phyloP scores from a whole-genome alignment of 192 early-diverging fungal species.

The Dispira parvispora region DNA sequence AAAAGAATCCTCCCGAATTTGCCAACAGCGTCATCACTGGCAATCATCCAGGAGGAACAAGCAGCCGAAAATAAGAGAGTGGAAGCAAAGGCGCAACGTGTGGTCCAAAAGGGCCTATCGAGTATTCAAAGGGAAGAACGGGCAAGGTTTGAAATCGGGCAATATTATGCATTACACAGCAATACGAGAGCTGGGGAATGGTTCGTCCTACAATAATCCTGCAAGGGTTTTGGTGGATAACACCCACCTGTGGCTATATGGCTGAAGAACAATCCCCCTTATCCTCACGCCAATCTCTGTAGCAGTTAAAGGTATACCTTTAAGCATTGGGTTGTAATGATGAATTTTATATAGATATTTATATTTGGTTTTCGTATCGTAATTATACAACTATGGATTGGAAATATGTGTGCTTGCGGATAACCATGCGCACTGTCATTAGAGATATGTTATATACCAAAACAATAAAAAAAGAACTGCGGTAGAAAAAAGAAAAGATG shows the following conservation, averaged over 20 bases:
- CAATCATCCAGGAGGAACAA: neutral
- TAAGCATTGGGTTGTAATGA: neutral
- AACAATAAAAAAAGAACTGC: too few species aligned
- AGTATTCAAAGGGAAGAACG: neutral
- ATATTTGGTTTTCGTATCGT: neutral
- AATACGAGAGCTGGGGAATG: neutral
- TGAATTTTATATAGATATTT: too few species aligned
- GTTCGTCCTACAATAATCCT: neutral
- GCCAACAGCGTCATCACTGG: neutral
- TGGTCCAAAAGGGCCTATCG: neutral
- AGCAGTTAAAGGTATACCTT: neutral
- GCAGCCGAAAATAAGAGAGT: neutral
- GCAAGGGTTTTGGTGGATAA: neutral
- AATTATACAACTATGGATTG: neutral
- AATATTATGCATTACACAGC: neutral
- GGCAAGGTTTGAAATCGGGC: neutral
- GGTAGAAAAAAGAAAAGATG: too few species aligned
- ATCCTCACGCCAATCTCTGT: neutral
- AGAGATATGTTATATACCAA: too few species aligned
- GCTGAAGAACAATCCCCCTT: too few species aligned
- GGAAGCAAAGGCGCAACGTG: neutral
- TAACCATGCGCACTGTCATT: too few species aligned
- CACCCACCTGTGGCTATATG: neutral
- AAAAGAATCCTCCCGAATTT: neutral
- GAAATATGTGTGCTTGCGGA: too few species aligned